Evolutionary conservation across 306 rosid genomes (phyloP), one percentile per base, ranked within the genome.

Genomic region (Glycyrrhiza uralensis): DNA sequence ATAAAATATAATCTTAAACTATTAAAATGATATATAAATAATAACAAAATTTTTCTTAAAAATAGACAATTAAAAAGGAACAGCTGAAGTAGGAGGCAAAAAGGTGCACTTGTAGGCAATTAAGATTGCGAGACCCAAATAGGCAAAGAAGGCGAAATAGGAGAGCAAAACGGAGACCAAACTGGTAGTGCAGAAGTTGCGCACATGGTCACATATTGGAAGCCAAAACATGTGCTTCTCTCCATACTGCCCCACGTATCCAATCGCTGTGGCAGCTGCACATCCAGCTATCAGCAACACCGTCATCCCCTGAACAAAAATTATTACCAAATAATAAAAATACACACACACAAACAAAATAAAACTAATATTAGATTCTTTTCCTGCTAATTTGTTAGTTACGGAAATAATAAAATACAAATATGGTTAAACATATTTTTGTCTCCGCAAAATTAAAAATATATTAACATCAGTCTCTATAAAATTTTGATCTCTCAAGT

Each of bases 211-310:
- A 39, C 97, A 91, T 0, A 89, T 56, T 1, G 90, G 46, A 22
- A 2, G 70, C 97, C 97, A 91, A 0, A 83, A 79, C 77, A 77
- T 71, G 11, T 79, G 86, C 0, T 78, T 24, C 59, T 91, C 88
- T n/a, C 97, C 97, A 52, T 29, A 85, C 42, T 73, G 65, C 2
- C 88, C 88, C 66, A 91, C 87, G 35, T 85, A 87, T 1, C 97
- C 95, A 10, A 85, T 29, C 2, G 95, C 92, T 0, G 85, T 83
- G 5, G 82, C 90, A 1, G 95, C 97, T 2, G 90, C 87, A 60
- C 97, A 91, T 29, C 87, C 95, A 62, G 89, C 79, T 60, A 79
- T 84, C 54, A 80, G 69, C 78, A 91, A 15, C 69, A 85, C 33
- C 79, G 79, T 79, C 85, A 88, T 74, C 66, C 60, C 80, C 97